Evolutionary conservation across 805 yeast species (phyloP), one percentile per base, ranked within the genome.

Genomic region (Myxozyma monticola): DNA sequence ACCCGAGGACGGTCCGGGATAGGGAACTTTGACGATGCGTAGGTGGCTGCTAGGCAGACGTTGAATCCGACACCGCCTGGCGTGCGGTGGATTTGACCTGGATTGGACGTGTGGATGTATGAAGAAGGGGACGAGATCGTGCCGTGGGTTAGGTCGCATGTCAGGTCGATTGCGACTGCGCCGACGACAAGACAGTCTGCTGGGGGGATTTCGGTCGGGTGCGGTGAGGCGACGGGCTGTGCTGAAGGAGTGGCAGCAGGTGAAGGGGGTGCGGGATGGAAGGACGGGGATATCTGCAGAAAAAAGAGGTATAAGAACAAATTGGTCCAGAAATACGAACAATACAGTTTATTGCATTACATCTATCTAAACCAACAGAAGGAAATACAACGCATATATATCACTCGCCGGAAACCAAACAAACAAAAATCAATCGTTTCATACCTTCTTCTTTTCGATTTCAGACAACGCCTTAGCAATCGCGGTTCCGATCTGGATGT

Each of bases 61-160:
- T 89, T 88, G 64, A 77, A 82, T 0, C 88, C 96, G 1, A 88
- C 96, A 1, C 96, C 96, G 0, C 96, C 96, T 7, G 87, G 64
- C 0, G 84, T 72, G 2, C 81, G 74, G 1, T 66, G 60, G 4
- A 79, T 74, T 0, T 60, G 63, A 0, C 93, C 89, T 0, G 93
- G 93, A 57, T 85, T 85, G 2, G 96, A 88, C 51, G 91, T 91
- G 10, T 70, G 56, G 22, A 57, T 34, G 34, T 50, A 46, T 0
- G 60, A 28, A 10, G 51, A 41, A 17, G 45, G 30, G 35, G 67
- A 59, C 75, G 60, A 4, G 63, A 34, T 17, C 3, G 35, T 18
- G 21, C 48, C 48, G 35, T 39, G 36, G 15, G 51, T 41, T 9
- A 48, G 45, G 37, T 56, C 53, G 56, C 87, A 79, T 4, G 83